Evolutionary conservation across 73 alveolate genomes (phyloP), one percentile per base, ranked within the genome.

Genomic region (Halteria grandinella): DNA sequence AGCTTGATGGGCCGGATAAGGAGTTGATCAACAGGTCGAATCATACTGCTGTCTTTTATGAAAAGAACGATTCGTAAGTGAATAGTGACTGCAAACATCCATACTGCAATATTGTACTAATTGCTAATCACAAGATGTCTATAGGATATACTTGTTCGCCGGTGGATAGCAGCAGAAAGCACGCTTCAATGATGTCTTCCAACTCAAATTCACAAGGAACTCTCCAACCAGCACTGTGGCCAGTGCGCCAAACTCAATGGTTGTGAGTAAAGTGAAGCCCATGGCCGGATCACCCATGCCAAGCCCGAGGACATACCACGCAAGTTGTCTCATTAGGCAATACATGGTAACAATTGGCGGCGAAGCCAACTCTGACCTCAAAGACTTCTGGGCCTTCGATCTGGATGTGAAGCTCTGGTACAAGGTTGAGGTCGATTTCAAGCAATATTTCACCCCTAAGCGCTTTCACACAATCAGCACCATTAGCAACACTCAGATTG

Each of bases 261-360:
- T 10, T n/a, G 49, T 82, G n/a, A n/a, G 23, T 10, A 47, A 71
- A 23, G 48, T 72, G 8, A 41, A 43, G 12, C 11, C 70, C 15
- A 18, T 20, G 3, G 91, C 69, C n/a, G 53, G 31, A 63, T 7
- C 75, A 17, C 87, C 83, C 41, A 23, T 59, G 40, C 59, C 75
- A 10, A 29, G 31, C 14, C 72, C 73, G 11, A 72, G 94, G 48
- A 86, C 94, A 1, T 86, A 86, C 50, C 94, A 86, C 44, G 73
- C 94, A 15, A 51, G 90, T 5, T 69, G 87, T 54, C 59, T 86
- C 37, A 36, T 79, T 7, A 74, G 66, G 18, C 31, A 79, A 39
- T 86, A 37, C 63, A 60, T 86, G 89, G 39, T 69, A 0, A 59
- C 71, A 8, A 69, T 86, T 7, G 94, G 88, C 33, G 94, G 94